Percentiles rank a stretch among this genome's conserved stretches.
phyloP scores from a whole-genome alignment of 2,329 filamentous ascomycete species.

The Claviceps digitariae region DNA sequence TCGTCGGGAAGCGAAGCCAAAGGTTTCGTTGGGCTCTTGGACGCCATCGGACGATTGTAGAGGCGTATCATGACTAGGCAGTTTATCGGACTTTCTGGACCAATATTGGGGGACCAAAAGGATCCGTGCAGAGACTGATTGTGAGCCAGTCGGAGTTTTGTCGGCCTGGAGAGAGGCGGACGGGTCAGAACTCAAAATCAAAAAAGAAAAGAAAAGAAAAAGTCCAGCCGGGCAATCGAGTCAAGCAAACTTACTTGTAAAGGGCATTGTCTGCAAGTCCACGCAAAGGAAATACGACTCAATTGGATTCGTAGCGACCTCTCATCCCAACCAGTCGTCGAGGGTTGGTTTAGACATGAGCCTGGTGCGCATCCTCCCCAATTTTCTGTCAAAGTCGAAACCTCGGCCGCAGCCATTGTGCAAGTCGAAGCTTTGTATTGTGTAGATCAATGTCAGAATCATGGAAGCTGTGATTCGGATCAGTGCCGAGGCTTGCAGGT shows the following conservation, averaged over 20 bases:
- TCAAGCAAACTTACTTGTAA: neutral
- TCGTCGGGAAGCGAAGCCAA: conserved; percentile 5
- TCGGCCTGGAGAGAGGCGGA: neutral
- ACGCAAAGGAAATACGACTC: conserved; percentile 22
- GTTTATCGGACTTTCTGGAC: neutral
- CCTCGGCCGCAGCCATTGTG: conserved; percentile 41
- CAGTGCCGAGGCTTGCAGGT: neutral
- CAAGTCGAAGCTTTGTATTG: conserved; percentile 30
- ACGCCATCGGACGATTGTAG: neutral
- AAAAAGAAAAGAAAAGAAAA: neutral
- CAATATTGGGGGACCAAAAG: conserved; percentile 2
- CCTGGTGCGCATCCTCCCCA: conserved; percentile 28
- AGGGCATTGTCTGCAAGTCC: neutral
- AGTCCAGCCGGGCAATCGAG: neutral
- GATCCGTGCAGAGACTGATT: neutral
- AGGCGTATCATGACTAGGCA: neutral
- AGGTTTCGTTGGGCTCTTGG: neutral
- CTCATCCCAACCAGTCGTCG: conserved; percentile 15
- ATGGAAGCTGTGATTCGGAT: conserved; percentile 31
- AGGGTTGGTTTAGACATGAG: conserved; percentile 20
- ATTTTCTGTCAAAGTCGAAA: conserved; percentile 29
- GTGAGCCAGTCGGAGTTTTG: neutral
- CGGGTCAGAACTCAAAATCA: neutral
- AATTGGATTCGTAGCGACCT: conserved; percentile 21
- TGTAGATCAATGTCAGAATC: conserved; percentile 30